phyloP scores from a whole-genome alignment of 2,329 filamentous ascomycete species.

The Neofusicoccum sp. region DNA sequence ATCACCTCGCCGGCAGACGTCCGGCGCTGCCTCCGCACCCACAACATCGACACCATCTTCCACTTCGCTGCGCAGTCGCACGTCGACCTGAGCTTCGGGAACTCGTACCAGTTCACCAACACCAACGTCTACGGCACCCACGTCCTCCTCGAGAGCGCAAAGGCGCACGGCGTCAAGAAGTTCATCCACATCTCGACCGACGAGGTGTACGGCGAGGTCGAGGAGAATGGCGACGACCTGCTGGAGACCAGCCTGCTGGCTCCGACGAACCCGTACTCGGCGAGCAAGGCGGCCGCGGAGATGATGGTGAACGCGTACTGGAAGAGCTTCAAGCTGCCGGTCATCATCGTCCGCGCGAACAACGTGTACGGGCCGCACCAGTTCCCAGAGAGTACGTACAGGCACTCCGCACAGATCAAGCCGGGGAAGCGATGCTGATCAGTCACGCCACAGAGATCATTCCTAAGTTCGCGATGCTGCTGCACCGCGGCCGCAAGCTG shows the following conservation, averaged over 20 bases:
- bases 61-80: conserved; percentile 87
- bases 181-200: conserved; percentile 86
- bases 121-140: conserved; percentile 87
- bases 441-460: conserved; percentile 67
- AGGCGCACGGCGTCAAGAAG: conserved; percentile 68
- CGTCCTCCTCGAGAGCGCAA: conserved; percentile 75
- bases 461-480: conserved; percentile 75
- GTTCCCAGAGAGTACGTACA: conserved; percentile 73
- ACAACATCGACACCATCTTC: conserved; percentile 77
- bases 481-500: conserved; percentile 67
- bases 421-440: conserved; percentile 15
- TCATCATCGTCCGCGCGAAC: conserved; percentile 79
- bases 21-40: conserved; percentile 68
- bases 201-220: conserved; percentile 82
- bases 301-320: conserved; percentile 87
- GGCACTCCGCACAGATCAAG: conserved; percentile 6
- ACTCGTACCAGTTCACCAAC: conserved; percentile 78
- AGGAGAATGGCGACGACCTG: conserved; percentile 70
- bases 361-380: conserved; percentile 87
- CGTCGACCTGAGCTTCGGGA: conserved; percentile 80
- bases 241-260: conserved; percentile 73
- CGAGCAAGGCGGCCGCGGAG: conserved; percentile 79
- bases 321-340: conserved; percentile 79
- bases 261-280: conserved; percentile 81
- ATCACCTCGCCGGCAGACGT: conserved; percentile 73